phyloP scores from a whole-genome alignment of 306 rosid species.

The Vachellia pachyceras region DNA sequence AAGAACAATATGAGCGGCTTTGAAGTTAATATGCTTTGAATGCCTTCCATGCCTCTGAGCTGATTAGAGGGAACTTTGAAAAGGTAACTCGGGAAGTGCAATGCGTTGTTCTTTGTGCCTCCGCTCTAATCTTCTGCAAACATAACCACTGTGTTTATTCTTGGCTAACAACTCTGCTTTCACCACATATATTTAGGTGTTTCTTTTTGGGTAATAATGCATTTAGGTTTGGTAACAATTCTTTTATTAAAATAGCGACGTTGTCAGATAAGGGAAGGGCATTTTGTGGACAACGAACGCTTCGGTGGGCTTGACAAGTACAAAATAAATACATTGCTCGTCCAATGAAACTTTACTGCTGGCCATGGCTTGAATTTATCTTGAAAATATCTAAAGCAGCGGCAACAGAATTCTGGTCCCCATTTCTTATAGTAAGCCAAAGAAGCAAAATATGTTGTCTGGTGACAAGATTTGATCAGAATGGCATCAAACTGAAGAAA shows the following conservation, averaged over 20 bases:
- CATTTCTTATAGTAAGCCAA: not conserved
- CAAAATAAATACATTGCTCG: not conserved
- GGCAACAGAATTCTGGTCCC: not conserved
- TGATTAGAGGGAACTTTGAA: slow-evolving; percentile 50
- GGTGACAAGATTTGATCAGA: not conserved
- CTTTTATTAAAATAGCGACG: slow-evolving; percentile 26
- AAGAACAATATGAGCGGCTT: slow-evolving; percentile 50
- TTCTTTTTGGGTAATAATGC: not conserved
- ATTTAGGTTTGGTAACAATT: not conserved
- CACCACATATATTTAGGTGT: not conserved
- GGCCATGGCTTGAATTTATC: not conserved
- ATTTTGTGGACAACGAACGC: not conserved
- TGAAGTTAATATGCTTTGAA: slow-evolving; percentile 58
- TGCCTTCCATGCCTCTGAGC: slow-evolving; percentile 57
- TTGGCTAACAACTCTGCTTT: not conserved
- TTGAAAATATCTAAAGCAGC: not conserved
- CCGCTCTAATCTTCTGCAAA: slow-evolving; percentile 46
- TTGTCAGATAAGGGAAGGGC: slow-evolving; percentile 33
- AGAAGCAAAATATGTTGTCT: not conserved
- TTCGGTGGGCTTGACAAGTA: not conserved
- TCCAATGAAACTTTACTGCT: not conserved
- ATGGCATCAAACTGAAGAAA: not conserved
- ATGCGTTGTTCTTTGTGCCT: slow-evolving; percentile 20
- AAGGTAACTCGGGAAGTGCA: not conserved
- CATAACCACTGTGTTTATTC: slow-evolving; percentile 24